Evolutionary conservation across 2,329 filamentous ascomycete genomes (phyloP), one percentile per base, ranked within the genome.

Genomic region (Aspergillus arachidicola): DNA sequence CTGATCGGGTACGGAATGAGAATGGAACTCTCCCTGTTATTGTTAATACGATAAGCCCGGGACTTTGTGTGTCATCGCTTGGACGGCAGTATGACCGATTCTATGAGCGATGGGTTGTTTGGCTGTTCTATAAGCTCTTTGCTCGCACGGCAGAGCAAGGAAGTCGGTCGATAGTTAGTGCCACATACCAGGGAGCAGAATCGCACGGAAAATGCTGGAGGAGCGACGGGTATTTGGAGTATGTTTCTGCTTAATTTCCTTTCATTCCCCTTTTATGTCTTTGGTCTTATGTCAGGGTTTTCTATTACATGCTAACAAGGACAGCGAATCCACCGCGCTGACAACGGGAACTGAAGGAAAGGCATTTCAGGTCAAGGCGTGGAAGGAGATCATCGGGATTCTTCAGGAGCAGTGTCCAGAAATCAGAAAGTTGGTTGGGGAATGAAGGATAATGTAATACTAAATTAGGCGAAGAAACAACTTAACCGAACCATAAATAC

Each of bases 41-140:
- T 41, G 73, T 83, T 62, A 83, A 81, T 53, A 79, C 80, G 0
- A 72, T 76, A 5, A 82, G 80, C 62, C 82, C 82, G 1, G 81
- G 81, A 1, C 69, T 82, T 34, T 83, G 80, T 65, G 72, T 66
- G 21, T 80, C 81, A 4, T 75, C 77, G 12, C 72, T 83, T 7
- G 76, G 76, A 3, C 77, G 81, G 10, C 73, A 81, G 48, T 81
- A 76, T 57, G 71, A 73, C 45, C 67, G 68, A 36, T 75, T 76
- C 65, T 74, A 76, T 60, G 73, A 77, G 63, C 72, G 73, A 38
- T 74, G 71, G 65, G 54, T 75, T 1, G 60, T 76, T 2, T 77
- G 75, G 70, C 23, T 80, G 19, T 63, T 80, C 59, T 75, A 75
- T 58, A 72, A 63, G 51, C 62, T 82, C 6, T 77, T 82, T 66